Percentiles rank a stretch among this genome's conserved stretches.
These are phyloP conservation scores for Vigna angularis DNA, from an alignment of 306 rosid species.

Conservation along the genomic window DNA sequence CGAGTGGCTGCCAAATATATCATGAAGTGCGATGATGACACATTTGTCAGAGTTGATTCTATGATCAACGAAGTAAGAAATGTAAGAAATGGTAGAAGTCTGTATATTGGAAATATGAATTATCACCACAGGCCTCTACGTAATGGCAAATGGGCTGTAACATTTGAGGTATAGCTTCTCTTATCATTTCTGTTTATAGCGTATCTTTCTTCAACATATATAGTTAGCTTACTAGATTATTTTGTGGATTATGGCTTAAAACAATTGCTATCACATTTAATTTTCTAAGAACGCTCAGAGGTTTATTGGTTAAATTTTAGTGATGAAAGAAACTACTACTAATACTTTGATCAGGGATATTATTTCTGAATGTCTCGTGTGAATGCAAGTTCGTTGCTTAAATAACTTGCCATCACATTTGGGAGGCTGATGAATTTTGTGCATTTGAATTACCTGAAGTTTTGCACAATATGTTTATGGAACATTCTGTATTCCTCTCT, in stretches of 20 bases:
- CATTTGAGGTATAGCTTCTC: conserved; percentile 61
- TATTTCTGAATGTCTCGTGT: too few species aligned
- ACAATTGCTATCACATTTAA: neutral
- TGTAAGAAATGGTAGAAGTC: conserved; percentile 48
- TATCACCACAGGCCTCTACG: conserved; percentile 77
- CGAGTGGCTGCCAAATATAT: conserved; percentile 61
- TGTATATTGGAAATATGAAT: conserved; percentile 77
- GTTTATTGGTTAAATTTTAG: too few species aligned
- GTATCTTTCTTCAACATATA: neutral
- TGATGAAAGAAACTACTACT: too few species aligned
- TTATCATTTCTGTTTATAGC: neutral
- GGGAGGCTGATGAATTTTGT: too few species aligned
- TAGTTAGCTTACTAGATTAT: neutral
- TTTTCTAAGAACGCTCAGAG: too few species aligned
- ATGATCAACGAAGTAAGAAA: conserved; percentile 62
- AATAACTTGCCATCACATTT: too few species aligned
- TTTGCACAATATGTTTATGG: too few species aligned
- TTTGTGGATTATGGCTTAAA: neutral
- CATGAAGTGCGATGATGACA: conserved; percentile 84
- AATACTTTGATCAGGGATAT: too few species aligned
- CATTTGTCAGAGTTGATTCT: conserved; percentile 70
- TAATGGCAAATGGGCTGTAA: conserved; percentile 82
- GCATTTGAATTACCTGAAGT: too few species aligned
- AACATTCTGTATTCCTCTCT: neutral
- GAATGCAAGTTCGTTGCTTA: too few species aligned